Evolutionary conservation across 306 rosid genomes (phyloP).

Genomic region (Cicer pinnatifidum): DNA sequence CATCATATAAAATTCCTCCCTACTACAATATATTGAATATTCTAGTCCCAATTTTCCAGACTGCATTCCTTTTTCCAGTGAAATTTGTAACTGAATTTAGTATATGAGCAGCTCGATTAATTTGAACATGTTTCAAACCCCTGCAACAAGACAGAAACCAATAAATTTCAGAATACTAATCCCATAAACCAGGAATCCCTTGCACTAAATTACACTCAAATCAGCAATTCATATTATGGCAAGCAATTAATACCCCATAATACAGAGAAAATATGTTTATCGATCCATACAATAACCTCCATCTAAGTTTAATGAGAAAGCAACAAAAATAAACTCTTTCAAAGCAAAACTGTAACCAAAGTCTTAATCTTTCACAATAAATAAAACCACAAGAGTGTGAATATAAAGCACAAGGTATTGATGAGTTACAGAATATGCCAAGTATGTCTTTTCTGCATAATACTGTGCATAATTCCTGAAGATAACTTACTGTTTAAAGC

Average conservation of each 20-base stretch:
- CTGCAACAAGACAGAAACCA: slow-evolving; percentile 68
- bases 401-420: slow-evolving; percentile 3
- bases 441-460: not conserved
- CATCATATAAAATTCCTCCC: slow-evolving; percentile 3
- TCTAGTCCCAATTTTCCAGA: slow-evolving; percentile 50
- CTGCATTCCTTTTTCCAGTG: slow-evolving; percentile 44
- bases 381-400: slow-evolving; percentile 6
- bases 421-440: slow-evolving; percentile 39
- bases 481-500: not conserved
- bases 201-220: slow-evolving; percentile 34
- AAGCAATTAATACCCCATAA: not conserved
- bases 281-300: not conserved
- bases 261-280: not conserved
- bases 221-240: not conserved
- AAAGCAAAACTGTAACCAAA: slow-evolving; percentile 21
- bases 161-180: slow-evolving; percentile 49
- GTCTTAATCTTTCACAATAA: slow-evolving; percentile 9
- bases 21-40: slow-evolving; percentile 43
- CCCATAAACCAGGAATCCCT: slow-evolving; percentile 37
- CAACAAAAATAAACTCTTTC: slow-evolving; percentile 6
- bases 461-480: slow-evolving; percentile 10
- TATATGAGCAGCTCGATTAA: slow-evolving; percentile 48
- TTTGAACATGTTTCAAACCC: slow-evolving; percentile 53
- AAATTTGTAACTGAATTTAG: slow-evolving; percentile 47
- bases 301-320: not conserved